Evolutionary conservation across 352 stramenopile genomes (phyloP).

Genomic region (Pythium inflatum): DNA sequence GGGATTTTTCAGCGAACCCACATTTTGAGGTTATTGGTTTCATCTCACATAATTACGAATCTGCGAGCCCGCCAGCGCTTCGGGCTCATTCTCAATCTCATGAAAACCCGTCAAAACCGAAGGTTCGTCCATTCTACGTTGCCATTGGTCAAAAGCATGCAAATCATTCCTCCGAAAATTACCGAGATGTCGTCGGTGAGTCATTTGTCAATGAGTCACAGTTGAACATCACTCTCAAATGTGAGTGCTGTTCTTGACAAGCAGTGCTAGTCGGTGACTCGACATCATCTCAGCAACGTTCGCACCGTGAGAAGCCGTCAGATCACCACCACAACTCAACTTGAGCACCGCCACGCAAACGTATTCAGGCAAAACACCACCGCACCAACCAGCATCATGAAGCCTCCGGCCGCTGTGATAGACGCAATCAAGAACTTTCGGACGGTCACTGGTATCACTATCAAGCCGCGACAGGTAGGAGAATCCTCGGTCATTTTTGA

Average conservation of each 20-base stretch:
- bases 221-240: no score
- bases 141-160: no score
- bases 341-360: no score
- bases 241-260: no score
- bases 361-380: not conserved
- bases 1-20: not conserved
- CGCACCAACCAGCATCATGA: not conserved
- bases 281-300: not conserved
- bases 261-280: not conserved
- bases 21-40: not conserved
- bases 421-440: not conserved
- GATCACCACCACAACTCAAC: not conserved
- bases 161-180: no score
- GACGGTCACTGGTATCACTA: not conserved
- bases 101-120: not conserved
- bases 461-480: not conserved
- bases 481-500: conserved; percentile 1
- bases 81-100: no score
- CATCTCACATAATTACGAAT: not conserved
- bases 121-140: not conserved
- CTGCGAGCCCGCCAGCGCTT: not conserved
- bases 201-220: no score
- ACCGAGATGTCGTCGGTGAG: no score
- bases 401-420: not conserved
- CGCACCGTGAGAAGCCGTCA: no score